These are phyloP conservation scores for Arabidopsis hybrid DNA, from an alignment of 441 rosid species.

Conservation along the genomic window DNA sequence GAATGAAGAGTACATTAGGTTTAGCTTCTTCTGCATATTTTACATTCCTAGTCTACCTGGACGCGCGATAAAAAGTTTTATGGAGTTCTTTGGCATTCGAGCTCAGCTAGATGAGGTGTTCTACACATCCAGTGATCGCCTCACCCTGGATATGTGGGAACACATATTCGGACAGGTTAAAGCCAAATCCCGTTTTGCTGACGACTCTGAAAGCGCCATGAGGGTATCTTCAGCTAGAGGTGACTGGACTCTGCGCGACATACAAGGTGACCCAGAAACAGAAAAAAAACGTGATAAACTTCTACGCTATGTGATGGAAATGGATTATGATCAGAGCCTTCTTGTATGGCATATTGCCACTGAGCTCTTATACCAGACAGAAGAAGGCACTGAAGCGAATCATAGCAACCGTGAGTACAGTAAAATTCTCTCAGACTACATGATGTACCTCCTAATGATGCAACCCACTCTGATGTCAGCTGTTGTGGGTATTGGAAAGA, in stretches of 20 bases:
- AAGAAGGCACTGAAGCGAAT: not conserved
- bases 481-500: constrained; percentile 63
- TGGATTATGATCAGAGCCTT: constrained; percentile 67
- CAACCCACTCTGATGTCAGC: constrained; percentile 63
- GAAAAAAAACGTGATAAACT: constrained; percentile 35
- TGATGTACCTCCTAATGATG: constrained; percentile 63
- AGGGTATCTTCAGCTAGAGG: constrained; percentile 58
- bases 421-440: constrained; percentile 62
- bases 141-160: constrained; percentile 52
- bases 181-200: constrained; percentile 46
- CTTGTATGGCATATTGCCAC: constrained; percentile 74
- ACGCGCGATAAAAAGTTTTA: not conserved
- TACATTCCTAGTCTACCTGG: not conserved
- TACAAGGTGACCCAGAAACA: constrained; percentile 27
- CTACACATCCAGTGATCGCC: constrained; percentile 41
- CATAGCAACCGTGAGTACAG: constrained; percentile 42
- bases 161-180: constrained; percentile 51
- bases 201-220: constrained; percentile 53
- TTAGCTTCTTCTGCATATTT: not conserved
- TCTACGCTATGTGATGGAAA: constrained; percentile 47
- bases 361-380: constrained; percentile 54
- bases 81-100: constrained; percentile 46
- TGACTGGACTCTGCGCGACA: constrained; percentile 54
- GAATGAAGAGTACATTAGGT: not conserved
- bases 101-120: constrained; percentile 48